Evolutionary conservation across 176 grass and related monocot genomes (phyloP).

Genomic region (Triticum turgidum): DNA sequence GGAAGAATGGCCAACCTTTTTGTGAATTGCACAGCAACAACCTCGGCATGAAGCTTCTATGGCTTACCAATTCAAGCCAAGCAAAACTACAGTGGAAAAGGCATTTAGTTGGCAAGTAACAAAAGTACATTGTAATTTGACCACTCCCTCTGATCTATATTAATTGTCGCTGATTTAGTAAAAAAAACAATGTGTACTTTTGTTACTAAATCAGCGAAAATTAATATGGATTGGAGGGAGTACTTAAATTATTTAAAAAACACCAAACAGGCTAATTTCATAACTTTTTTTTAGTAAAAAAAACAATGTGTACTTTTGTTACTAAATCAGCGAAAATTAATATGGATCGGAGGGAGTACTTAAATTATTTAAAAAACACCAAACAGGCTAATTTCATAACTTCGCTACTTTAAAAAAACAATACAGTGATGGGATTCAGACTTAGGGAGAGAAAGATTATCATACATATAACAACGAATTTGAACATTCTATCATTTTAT

Average conservation of each 20-base stretch:
- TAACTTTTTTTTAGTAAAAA: background rate
- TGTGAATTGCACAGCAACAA: constrained; percentile 75
- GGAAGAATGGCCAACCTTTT: constrained; percentile 92
- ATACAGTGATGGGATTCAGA: background rate
- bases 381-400: background rate
- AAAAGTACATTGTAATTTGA: background rate
- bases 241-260: background rate
- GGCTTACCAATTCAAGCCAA: constrained; percentile 96
- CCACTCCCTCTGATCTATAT: too few species aligned
- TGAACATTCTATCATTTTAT: background rate
- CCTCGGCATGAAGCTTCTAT: constrained; percentile 92
- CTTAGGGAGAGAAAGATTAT: background rate
- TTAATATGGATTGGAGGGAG: too few species aligned
- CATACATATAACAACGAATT: background rate
- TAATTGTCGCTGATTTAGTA: too few species aligned
- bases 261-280: background rate
- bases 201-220: background rate
- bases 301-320: too few species aligned
- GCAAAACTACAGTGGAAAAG: constrained; percentile 63
- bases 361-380: background rate
- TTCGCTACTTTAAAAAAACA: background rate
- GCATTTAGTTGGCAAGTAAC: constrained; percentile 6
- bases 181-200: too few species aligned
- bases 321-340: background rate
- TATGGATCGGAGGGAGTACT: too few species aligned